Conservation (phyloP, 768 basidiomycete species). For the Tricholoma flavovirens region DNA sequence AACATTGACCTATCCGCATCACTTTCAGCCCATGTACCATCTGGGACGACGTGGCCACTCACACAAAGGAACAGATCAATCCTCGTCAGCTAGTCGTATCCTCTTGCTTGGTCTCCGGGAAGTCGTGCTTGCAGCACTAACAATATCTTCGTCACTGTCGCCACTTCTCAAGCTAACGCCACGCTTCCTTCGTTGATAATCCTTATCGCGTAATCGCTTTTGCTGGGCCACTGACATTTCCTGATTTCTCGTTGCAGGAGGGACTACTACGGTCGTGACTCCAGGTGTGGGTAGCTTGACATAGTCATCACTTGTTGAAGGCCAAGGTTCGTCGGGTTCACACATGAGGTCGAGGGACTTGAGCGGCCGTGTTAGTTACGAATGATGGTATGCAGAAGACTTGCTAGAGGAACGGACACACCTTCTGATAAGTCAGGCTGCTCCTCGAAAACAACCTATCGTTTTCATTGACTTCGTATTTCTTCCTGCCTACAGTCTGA, state of each 20-base stretch:
- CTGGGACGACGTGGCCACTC: not conserved
- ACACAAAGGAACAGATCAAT: constrained; percentile 29
- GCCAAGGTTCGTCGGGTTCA: constrained; percentile 55
- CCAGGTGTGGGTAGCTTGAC: constrained; percentile 65
- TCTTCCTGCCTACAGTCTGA: constrained; percentile 58
- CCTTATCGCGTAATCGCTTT: constrained; percentile 73
- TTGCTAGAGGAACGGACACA: constrained; percentile 19
- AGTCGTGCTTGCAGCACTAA: constrained; percentile 37
- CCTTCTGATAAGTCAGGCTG: constrained; percentile 73
- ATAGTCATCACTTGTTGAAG: constrained; percentile 54
- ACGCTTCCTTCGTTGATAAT: constrained; percentile 76
- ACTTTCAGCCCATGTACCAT: not conserved
- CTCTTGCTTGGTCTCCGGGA: constrained; percentile 65
- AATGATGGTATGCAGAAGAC: constrained; percentile 6
- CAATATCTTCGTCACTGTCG: constrained; percentile 72
- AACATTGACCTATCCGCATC: not conserved
- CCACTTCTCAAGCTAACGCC: constrained; percentile 58
- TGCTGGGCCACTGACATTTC: constrained; percentile 67
- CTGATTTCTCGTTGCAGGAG: constrained; percentile 62
- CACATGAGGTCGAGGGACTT: constrained; percentile 74
- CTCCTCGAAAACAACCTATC: constrained; percentile 82
- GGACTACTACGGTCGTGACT: constrained; percentile 71
- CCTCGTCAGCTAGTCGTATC: constrained; percentile 61
- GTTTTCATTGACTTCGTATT: constrained; percentile 69
- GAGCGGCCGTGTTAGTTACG: not conserved